Base-by-base conservation (phyloP, 768 basidiomycete genomes). In the Pisolithus marmoratus region DNA sequence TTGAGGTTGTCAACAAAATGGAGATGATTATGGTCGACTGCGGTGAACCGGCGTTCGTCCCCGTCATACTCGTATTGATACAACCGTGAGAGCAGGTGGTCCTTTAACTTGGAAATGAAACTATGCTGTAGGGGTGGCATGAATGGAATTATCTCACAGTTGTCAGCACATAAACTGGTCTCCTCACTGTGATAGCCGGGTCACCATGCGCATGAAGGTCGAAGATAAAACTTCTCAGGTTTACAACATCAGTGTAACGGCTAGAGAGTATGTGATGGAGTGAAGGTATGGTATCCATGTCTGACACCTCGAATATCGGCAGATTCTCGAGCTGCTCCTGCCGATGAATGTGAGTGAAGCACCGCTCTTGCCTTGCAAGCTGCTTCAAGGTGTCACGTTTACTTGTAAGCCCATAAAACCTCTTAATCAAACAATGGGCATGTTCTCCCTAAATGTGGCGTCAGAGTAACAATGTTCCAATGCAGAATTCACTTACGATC, bases 371-470 rank as follows among this genome's bases (percentile, higher is more conserved):
- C 20, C 11, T 54, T 3, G 48, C 50, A 6, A 61, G 15, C 38
- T 57, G 54, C 20, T n/a, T 45, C 11, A 36, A 34, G 2, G 42
- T 15, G 1, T 58, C 38, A 1, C 52, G 46, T 47, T 65, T 65
- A 51, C 62, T 67, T 1, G 66, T 64, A 4, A 60, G 54, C 3
- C 36, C 49, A 49, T 71, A 67, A 11, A 59, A 57, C 20, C 42
- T 46, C 45, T 74, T 74, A 6, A 70, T 54, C 0, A 52, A 50
- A 0, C 55, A 64, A 49, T 73, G 72, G 5, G 68, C 54, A 1
- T 63, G 57, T 48, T 74, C 69, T 6, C 70, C 68, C 71, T 72
- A 49, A 8, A 29, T 29, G 29, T 2, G 3, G 3, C 22, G 22
- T 27, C 26, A 36, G n/a, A 19, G 8, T n/a, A 31, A 14, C 2